Evolutionary conservation across 2,329 filamentous ascomycete species (phyloP).

Genomic region (Aspergillus tamarii): DNA sequence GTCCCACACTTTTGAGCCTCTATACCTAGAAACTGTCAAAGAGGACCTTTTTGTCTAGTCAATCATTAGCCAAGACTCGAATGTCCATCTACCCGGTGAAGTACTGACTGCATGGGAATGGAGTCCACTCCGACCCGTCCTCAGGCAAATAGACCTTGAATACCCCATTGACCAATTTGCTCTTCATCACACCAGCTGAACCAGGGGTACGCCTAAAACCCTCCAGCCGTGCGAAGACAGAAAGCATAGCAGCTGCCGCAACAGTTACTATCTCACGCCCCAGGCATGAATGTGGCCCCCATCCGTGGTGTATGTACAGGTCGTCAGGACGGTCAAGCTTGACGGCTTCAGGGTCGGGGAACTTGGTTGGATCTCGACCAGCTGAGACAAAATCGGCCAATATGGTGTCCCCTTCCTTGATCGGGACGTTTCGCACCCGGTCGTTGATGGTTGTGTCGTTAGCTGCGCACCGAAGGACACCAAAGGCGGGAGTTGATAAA

Average conservation of each 20-base stretch:
- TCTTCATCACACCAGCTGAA: slow-evolving; percentile 8
- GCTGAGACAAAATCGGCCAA: slow-evolving; percentile 11
- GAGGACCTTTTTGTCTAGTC: slow-evolving; percentile 13
- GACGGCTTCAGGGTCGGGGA: slow-evolving; percentile 6
- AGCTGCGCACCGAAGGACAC: slow-evolving; percentile 13
- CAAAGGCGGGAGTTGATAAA: slow-evolving; percentile 16
- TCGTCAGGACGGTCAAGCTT: slow-evolving; percentile 10
- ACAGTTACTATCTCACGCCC: slow-evolving; percentile 8
- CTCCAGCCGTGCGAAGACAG: not conserved
- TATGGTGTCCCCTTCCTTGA: slow-evolving; percentile 5
- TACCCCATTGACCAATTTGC: not conserved
- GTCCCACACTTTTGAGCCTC: not conserved
- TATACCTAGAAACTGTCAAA: slow-evolving; percentile 6
- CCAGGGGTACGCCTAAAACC: slow-evolving; percentile 5
- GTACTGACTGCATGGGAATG: slow-evolving; percentile 14
- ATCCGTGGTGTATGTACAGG: slow-evolving; percentile 11
- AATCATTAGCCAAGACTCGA: not conserved
- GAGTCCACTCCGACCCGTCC: slow-evolving; percentile 11
- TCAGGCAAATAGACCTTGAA: slow-evolving; percentile 13
- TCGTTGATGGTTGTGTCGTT: slow-evolving; percentile 6
- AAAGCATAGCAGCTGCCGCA: slow-evolving; percentile 7
- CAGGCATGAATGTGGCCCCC: slow-evolving; percentile 11
- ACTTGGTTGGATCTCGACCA: slow-evolving; percentile 6
- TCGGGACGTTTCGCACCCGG: not conserved
- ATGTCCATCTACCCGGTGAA: not conserved